These are phyloP conservation scores for Lodderomyces orthopsilosis DNA, from an alignment of 1,139 yeast genomes.

Conservation along the genomic window DNA sequence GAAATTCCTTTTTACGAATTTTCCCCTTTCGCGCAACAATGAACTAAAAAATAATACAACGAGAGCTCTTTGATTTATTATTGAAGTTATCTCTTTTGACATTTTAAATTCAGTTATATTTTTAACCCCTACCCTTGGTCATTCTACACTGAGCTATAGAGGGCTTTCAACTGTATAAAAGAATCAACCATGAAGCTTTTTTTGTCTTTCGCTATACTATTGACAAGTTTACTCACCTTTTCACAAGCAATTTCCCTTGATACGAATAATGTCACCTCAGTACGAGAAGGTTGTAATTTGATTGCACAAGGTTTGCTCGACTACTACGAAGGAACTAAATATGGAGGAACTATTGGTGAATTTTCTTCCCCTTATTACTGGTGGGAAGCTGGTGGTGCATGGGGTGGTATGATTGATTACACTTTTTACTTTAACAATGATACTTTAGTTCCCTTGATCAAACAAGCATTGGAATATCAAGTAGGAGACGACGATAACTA, in stretches of 20 bases:
- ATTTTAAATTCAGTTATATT: too few species aligned
- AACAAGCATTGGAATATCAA: constrained; percentile 61
- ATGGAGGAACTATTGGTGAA: constrained; percentile 78
- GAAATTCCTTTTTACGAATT: background rate
- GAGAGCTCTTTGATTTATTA: too few species aligned
- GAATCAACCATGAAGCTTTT: background rate
- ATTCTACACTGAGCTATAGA: too few species aligned
- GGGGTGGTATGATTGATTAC: constrained; percentile 74
- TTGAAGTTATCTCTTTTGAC: too few species aligned
- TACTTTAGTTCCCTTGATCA: constrained; percentile 54
- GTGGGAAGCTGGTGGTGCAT: constrained; percentile 95
- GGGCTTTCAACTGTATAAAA: background rate
- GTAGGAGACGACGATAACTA: constrained; percentile 65
- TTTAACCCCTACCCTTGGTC: too few species aligned
- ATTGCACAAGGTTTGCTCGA: constrained; percentile 65
- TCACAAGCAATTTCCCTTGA: constrained; percentile 29
- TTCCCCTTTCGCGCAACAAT: background rate
- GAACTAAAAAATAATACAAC: too few species aligned
- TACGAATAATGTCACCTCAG: constrained; percentile 35
- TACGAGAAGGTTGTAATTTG: constrained; percentile 51
- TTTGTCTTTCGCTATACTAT: background rate
- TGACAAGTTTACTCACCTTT: constrained; percentile 3
- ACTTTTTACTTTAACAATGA: constrained; percentile 61
- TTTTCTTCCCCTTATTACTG: constrained; percentile 78
- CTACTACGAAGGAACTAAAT: constrained; percentile 62